Evolutionary conservation across 2,329 filamentous ascomycete species (phyloP), one percentile per base, ranked within the genome.

Genomic region (Meredithiella fracta): DNA sequence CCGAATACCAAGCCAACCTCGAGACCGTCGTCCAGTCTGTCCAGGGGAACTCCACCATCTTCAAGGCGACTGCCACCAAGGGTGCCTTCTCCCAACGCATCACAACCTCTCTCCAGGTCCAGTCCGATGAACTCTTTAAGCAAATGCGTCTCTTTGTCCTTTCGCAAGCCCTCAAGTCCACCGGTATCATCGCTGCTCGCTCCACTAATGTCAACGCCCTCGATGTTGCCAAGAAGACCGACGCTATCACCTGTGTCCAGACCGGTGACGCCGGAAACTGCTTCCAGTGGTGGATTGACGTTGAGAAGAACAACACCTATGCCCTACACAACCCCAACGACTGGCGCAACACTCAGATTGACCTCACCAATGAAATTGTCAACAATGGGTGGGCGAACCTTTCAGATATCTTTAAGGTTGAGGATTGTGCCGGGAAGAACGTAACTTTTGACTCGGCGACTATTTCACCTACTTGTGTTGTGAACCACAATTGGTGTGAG

Each of bases 81-180:
- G 62, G 62, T 14, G 62, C 61, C 11, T 63, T 64, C 57, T 63
- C 61, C 3, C 61, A 63, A 55, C 59, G 62, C 6, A 59, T 63
- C 22, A 62, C 62, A 17, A 61, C 62, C 8, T 62, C 61, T 20
- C 58, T 63, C 8, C 63, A 62, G 1, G 59, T 62, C 17, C 62
- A 64, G 54, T 56, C 60, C 9, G 58, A 47, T n/a, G 55, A 60
- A n/a, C 53, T 63, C 20, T 64, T 61, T 55, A 59, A 57, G 6
- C 57, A 62, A 31, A 34, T 64, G 40, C 62, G 63, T 47, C 55
- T 64, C 4, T 64, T 59, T 42, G 56, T 60, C 15, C 56, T 64
- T 4, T 64, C 62, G 0, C 54, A 53, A 14, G 56, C 62, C 1
- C 56, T 64, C 20, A 61, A 61, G 22, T 59, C 62, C 7, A 64